Evolutionary conservation across 768 basidiomycete species (phyloP), one percentile per base, ranked within the genome.

Genomic region (Leucosporidium creatinivorum): DNA sequence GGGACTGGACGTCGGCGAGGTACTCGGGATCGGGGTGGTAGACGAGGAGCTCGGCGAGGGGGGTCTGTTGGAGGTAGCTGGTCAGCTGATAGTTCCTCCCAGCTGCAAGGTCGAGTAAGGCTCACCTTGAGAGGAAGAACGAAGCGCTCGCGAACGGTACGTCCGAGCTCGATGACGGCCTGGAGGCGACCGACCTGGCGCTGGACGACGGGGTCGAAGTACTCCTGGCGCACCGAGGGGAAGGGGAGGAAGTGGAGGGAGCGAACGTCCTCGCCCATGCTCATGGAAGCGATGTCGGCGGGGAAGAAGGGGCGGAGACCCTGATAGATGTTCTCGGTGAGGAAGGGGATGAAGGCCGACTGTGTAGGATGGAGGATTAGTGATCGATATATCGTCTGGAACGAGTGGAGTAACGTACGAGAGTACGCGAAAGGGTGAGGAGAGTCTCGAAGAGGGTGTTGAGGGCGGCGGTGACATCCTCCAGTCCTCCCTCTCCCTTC

Each of bases 261-360:
- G 66, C 96, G 88, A 9, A 87, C 83, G 74, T 98, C 96, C 62
- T 79, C 76, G 3, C 84, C 85, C 23, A 83, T 83, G 31, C 76
- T 75, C 58, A 77, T 75, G 3, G 68, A 63, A 3, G 81, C 77
- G 25, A 85, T 83, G 72, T 89, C 84, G 67, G 86, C 85, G 0
- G 92, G 91, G 70, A 94, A 89, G 81, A 85, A 94, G n/a, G 81
- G 81, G 56, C 86, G 85, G 50, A 98, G 83, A 44, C 89, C 85
- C 77, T 98, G 96, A 78, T 97, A 98, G 68, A 98, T 82, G 79
- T 87, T 96, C 79, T 99, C 96, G 10, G 93, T 93, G 77, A 98
- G 81, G 85, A 97, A 98, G 0, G 96, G 96, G 13, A 93, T 97
- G 79, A 96, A 99, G 12, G 96, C 93, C 1, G 94, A 94, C 93